phyloP scores from a whole-genome alignment of 2,329 filamentous ascomycete species.

The Xylaria sp. region DNA sequence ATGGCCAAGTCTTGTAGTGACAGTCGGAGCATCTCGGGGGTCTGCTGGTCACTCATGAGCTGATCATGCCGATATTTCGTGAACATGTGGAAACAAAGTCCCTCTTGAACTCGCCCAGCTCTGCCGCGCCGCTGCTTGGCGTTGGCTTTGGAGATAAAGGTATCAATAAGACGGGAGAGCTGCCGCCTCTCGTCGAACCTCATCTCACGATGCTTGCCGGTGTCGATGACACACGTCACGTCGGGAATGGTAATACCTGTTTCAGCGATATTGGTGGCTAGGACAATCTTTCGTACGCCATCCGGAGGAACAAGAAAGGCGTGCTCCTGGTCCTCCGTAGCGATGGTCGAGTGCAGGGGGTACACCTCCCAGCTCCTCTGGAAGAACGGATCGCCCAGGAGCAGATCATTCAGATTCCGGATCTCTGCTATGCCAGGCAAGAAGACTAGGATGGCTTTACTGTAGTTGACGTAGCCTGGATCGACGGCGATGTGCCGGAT shows the following conservation, averaged over 20 bases:
- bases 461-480: conserved; percentile 62
- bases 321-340: conserved; percentile 91
- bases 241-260: conserved; percentile 98
- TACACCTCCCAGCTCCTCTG: conserved; percentile 76
- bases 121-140: conserved; percentile 91
- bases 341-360: conserved; percentile 88
- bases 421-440: conserved; percentile 93
- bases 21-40: conserved; percentile 89
- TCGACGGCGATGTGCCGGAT: conserved; percentile 70
- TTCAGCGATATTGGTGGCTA: conserved; percentile 97
- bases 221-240: conserved; percentile 93
- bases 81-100: conserved; percentile 92
- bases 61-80: conserved; percentile 84
- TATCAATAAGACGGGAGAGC: conserved; percentile 83
- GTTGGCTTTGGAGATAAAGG: conserved; percentile 92
- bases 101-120: conserved; percentile 91
- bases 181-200: conserved; percentile 90
- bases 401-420: conserved; percentile 76
- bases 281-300: conserved; percentile 83
- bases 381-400: conserved; percentile 73
- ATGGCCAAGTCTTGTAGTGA: conserved; percentile 94
- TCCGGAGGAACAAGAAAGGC: conserved; percentile 81
- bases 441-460: conserved; percentile 90
- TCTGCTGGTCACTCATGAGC: conserved; percentile 84
- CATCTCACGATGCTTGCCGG: conserved; percentile 97